Base-by-base conservation (phyloP, 768 basidiomycete genomes). In the Psilocybe cubensis region DNA sequence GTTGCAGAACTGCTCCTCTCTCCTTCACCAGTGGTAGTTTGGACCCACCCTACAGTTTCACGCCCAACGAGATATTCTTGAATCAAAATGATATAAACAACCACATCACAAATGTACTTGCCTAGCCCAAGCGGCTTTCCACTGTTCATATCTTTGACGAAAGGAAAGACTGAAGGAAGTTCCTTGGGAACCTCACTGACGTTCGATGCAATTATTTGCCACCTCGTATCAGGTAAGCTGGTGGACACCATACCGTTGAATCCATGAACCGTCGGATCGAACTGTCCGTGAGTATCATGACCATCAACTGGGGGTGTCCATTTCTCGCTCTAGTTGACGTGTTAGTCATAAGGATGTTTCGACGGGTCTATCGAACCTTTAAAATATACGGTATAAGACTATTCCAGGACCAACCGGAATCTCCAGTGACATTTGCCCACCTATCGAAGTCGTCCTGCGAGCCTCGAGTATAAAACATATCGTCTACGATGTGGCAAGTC, bases 101-200 rank as follows among this genome's bases (percentile, higher is more conserved):
- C 11, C 38, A 17, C 14, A 20, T 7, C 28, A 6, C 25, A 25
- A 14, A n/a, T 46, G 6, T 44, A n/a, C 53, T 35, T 23, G 46
- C 53, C 53, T 11, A 62, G 35, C 31, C 74, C 72, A 1, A 72
- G 60, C 5, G 67, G 68, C 25, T 56, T 64, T 0, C 74, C 74
- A 1, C 60, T 57, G 49, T 73, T 72, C 31, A 64, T 56, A 45
- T 75, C 74, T 6, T 66, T 47, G 12, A 68, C 62, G 53, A 66
- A 73, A 0, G 66, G 63, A 46, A 72, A 73, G 17, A 69, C 67
- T 17, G 63, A 62, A 24, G 53, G 50, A 8, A 72, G 61, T 38
- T 76, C 64, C 0, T 60, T 17, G 0, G 74, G 70, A 2, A 75
- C 73, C 12, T 67, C 45, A 11, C 78, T 64, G 21, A 74, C 68